A percentile compares a stretch with the other conserved stretches of the same genome.
These are phyloP conservation scores for Leccinum boreale DNA, from an alignment of 768 basidiomycete genomes.

Conservation along the genomic window DNA sequence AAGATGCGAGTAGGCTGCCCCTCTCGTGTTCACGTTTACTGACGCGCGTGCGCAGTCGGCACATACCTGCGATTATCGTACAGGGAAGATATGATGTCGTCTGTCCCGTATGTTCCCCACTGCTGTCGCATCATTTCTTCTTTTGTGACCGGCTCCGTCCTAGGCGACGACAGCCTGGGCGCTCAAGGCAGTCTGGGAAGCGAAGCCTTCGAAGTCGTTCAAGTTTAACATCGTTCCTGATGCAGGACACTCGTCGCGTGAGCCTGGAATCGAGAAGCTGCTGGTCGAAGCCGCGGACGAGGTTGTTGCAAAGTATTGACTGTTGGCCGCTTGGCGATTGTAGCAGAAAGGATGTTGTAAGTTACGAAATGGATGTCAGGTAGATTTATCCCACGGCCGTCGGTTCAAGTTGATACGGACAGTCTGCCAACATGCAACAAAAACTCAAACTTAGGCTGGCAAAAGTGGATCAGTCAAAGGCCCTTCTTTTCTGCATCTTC, in stretches of 20 bases:
- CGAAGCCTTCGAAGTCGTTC: conserved; percentile 42
- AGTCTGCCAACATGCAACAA: not conserved
- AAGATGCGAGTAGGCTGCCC: conserved; percentile 61
- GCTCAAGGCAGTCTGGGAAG: conserved; percentile 81
- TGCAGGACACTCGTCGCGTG: conserved; percentile 84
- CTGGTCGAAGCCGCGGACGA: conserved; percentile 57
- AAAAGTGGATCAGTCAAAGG: not conserved
- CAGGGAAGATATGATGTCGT: conserved; percentile 90
- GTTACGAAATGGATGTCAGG: not conserved
- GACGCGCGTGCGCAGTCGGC: conserved; percentile 51
- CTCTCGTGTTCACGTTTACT: conserved; percentile 4
- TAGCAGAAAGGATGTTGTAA: not conserved
- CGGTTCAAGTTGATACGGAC: not conserved
- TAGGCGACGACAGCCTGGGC: conserved; percentile 78
- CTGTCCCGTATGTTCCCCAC: conserved; percentile 60
- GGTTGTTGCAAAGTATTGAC: conserved; percentile 25
- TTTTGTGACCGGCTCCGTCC: not conserved
- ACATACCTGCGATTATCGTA: conserved; percentile 79
- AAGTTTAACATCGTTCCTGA: conserved; percentile 70
- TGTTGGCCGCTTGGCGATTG: not conserved
- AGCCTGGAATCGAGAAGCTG: conserved; percentile 63
- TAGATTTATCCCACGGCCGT: not conserved
- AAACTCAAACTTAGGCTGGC: not conserved
- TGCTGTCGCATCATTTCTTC: not conserved
- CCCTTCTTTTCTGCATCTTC: not conserved